Evolutionary conservation across 495 filamentous ascomycete genomes (phyloP).

Genomic region (Bathelium albidoporum): DNA sequence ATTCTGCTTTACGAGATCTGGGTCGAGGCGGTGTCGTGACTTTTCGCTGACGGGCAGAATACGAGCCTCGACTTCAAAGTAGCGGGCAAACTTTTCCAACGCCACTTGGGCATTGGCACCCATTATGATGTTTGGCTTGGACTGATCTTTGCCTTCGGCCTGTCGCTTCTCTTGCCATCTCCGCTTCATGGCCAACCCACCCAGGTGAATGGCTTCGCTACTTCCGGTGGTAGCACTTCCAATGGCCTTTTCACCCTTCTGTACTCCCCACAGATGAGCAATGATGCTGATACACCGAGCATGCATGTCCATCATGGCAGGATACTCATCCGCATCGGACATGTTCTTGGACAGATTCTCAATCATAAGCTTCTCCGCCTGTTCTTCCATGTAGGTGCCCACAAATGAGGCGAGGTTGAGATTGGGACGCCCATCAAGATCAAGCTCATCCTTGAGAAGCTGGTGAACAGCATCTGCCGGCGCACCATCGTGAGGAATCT

Average conservation of each 20-base stretch:
- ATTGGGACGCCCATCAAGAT: slow-evolving; percentile 59
- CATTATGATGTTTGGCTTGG: slow-evolving; percentile 66
- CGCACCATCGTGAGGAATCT: slow-evolving; percentile 50
- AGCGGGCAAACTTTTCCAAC: slow-evolving; percentile 61
- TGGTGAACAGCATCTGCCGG: slow-evolving; percentile 56
- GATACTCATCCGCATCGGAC: slow-evolving; percentile 65
- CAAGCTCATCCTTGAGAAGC: slow-evolving; percentile 62
- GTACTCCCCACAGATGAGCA: slow-evolving; percentile 57
- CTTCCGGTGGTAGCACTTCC: slow-evolving; percentile 66
- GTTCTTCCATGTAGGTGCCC: slow-evolving; percentile 59
- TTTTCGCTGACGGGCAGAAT: slow-evolving; percentile 57
- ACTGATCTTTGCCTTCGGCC: slow-evolving; percentile 49
- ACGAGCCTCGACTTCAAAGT: slow-evolving; percentile 68
- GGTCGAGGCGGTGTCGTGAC: slow-evolving; percentile 53
- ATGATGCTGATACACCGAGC: slow-evolving; percentile 62
- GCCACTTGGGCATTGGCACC: slow-evolving; percentile 69
- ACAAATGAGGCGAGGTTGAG: slow-evolving; percentile 63
- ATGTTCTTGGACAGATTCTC: slow-evolving; percentile 62
- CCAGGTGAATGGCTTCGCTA: slow-evolving; percentile 64
- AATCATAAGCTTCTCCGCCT: slow-evolving; percentile 53
- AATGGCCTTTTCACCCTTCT: slow-evolving; percentile 55
- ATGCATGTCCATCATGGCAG: slow-evolving; percentile 63
- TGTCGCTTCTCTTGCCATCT: slow-evolving; percentile 60
- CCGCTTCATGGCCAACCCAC: slow-evolving; percentile 68
- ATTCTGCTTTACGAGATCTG: slow-evolving; percentile 51